A percentile compares a stretch with the other conserved stretches of the same genome.
Evolutionary conservation across 192 early-diverging fungal genomes (phyloP).

Genomic region (Funneliformis geosporum): DNA sequence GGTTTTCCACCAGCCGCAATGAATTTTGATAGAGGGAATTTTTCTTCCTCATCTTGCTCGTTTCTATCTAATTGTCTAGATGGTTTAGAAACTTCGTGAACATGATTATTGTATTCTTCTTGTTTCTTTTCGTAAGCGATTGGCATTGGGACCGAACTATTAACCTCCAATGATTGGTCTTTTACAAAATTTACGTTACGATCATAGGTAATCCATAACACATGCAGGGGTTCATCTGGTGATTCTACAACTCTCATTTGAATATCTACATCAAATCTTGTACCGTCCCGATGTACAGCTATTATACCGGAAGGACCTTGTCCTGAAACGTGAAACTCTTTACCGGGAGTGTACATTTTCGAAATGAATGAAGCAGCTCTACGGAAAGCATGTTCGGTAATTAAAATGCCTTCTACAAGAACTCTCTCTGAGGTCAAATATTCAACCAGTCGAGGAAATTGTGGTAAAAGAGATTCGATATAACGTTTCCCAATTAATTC

Average conservation of each 20-base stretch:
- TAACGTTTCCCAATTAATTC: slow-evolving; percentile 51
- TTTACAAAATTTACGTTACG: slow-evolving; percentile 48
- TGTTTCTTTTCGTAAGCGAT: too few species aligned
- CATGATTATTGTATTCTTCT: slow-evolving; percentile 31
- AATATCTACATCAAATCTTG: slow-evolving; percentile 57
- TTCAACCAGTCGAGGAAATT: slow-evolving; percentile 53
- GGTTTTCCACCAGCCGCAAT: slow-evolving; percentile 28
- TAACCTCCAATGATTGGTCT: slow-evolving; percentile 29
- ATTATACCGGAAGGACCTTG: slow-evolving; percentile 47
- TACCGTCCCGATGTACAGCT: slow-evolving; percentile 64
- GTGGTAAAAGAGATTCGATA: slow-evolving; percentile 59
- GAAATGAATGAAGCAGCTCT: slow-evolving; percentile 38
- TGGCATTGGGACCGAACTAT: background rate
- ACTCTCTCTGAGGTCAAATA: slow-evolving; percentile 41
- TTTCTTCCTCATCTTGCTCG: slow-evolving; percentile 27
- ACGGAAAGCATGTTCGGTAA: slow-evolving; percentile 42
- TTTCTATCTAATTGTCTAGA: slow-evolving; percentile 35
- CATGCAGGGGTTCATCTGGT: slow-evolving; percentile 51
- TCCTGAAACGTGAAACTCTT: background rate
- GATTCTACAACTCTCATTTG: slow-evolving; percentile 59
- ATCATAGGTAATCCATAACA: slow-evolving; percentile 67
- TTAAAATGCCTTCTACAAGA: slow-evolving; percentile 43
- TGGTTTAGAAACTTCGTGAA: background rate
- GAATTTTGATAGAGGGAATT: slow-evolving; percentile 21
- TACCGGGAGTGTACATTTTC: background rate